These are phyloP conservation scores for Phytophthora pisi DNA, from an alignment of 352 stramenopile genomes.

Conservation along the genomic window DNA sequence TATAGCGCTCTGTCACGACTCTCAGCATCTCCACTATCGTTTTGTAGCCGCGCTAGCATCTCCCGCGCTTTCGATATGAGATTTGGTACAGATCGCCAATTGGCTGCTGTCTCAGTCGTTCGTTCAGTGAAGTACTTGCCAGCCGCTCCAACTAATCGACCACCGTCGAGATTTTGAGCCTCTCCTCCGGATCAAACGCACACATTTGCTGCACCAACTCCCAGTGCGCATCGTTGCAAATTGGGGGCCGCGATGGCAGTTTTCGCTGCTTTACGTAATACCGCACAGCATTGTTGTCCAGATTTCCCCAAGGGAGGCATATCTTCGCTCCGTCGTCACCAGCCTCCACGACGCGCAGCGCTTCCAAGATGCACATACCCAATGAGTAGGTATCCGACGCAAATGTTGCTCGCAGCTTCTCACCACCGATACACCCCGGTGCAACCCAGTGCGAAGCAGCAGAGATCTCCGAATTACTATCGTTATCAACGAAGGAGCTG, in stretches of 20 bases:
- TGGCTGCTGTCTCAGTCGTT: too few species aligned
- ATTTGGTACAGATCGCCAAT: too few species aligned
- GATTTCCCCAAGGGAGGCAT: conserved; percentile 1
- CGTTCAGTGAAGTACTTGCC: neutral
- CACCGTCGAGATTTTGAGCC: neutral
- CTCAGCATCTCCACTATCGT: too few species aligned
- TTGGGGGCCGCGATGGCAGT: neutral
- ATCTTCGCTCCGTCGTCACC: neutral
- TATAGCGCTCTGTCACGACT: too few species aligned
- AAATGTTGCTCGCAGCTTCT: neutral
- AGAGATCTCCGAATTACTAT: neutral
- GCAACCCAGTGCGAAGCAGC: conserved; percentile 2
- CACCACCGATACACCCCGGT: neutral
- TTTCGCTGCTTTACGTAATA: neutral
- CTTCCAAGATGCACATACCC: conserved; percentile 11
- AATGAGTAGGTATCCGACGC: conserved; percentile 2
- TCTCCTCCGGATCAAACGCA: neutral
- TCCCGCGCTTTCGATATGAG: too few species aligned
- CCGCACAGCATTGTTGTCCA: neutral
- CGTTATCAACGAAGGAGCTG: neutral
- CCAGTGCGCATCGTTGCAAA: neutral
- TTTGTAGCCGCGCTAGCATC: too few species aligned
- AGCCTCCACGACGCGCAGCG: conserved; percentile 1
- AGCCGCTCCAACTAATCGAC: neutral
- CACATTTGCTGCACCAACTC: conserved; percentile 4